These are phyloP conservation scores for Allium fistulosum DNA, from an alignment of 106 monocot genomes.

Conservation along the genomic window DNA sequence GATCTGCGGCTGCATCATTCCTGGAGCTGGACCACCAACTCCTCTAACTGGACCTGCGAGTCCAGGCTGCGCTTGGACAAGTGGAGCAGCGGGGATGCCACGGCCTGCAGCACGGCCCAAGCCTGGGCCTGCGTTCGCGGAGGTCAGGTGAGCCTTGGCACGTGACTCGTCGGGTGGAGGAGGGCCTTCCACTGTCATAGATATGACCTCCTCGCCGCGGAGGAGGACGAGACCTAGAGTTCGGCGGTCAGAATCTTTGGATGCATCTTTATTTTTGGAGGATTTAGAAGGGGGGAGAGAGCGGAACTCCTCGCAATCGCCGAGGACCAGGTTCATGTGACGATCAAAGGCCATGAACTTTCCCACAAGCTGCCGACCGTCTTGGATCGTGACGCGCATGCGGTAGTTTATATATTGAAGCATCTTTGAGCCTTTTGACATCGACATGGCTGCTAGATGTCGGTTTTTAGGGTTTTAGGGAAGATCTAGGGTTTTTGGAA, in stretches of 20 bases:
- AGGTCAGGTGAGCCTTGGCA: constrained; percentile 28
- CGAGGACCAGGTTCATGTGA: constrained; percentile 99
- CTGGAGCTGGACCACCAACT: constrained; percentile 83
- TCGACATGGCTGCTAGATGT: constrained; percentile 55
- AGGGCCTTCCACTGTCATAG: constrained; percentile 92
- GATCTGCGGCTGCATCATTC: constrained; percentile 96
- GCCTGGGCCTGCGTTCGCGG: constrained; percentile 57
- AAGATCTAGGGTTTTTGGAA: neutral
- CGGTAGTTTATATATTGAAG: constrained; percentile 98
- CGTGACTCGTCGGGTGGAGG: constrained; percentile 75
- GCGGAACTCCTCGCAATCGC: constrained; percentile 99
- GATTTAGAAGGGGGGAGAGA: constrained; percentile 62
- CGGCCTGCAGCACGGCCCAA: constrained; percentile 84
- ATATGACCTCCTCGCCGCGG: constrained; percentile 90
- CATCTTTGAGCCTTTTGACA: constrained; percentile 98
- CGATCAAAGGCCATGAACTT: constrained; percentile 99
- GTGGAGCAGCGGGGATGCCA: constrained; percentile 72
- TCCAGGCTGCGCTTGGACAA: constrained; percentile 85
- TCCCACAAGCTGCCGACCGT: constrained; percentile 90
- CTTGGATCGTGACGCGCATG: constrained; percentile 97
- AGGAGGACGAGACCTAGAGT: constrained; percentile 87
- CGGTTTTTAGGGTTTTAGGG: constrained; percentile 15
- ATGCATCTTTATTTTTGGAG: neutral
- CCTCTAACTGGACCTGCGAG: constrained; percentile 86
- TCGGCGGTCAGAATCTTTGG: constrained; percentile 38